Evolutionary conservation across 495 filamentous ascomycete genomes (phyloP), one percentile per base, ranked within the genome.

Genomic region (Coniosporium apollinis): DNA sequence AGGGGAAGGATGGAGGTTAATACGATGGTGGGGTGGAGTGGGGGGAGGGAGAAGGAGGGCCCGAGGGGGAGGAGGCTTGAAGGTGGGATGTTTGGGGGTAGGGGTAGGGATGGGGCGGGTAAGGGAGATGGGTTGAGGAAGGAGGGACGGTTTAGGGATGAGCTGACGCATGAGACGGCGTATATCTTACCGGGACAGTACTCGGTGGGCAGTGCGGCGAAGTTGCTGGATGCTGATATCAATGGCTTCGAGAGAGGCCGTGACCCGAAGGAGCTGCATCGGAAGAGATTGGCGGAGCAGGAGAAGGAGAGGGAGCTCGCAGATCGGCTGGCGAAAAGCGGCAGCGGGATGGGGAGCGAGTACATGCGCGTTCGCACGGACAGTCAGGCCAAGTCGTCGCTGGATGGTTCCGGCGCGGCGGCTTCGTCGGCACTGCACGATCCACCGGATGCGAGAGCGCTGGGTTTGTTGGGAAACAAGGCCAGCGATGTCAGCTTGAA

Each of bases 301-400:
- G 74, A 94, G 48, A 77, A 74, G 40, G 89, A 97, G 54, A 65
- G 74, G 5, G 80, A 92, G 30, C 73, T 96, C 32, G 76, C 76
- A 17, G 69, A 71, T 45, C 74, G 68, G 40, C 66, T 97, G 5
- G 65, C 64, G 14, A 62, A 64, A 3, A 62, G 66, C 1, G 77
- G 78, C 1, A 70, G 65, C 33, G 76, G 76, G 9, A 65, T 79
- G 0, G 85, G 82, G 2, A 72, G 69, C 28, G 79, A 89, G 35
- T 93, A 93, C 58, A 70, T 89, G 56, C 61, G 66, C n/a, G 25
- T 34, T 13, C 20, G 17, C 4, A 36, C 25, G n/a, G 14, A 10
- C 11, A 29, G 13, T 9, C 14, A 19, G 2, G 17, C 25, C 16
- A 8, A 17, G 15, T 22, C 22, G n/a, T 9, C 13, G 6, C 21